phyloP scores from a whole-genome alignment of 2,329 filamentous ascomycete genomes.

The Trichophyton simii region DNA sequence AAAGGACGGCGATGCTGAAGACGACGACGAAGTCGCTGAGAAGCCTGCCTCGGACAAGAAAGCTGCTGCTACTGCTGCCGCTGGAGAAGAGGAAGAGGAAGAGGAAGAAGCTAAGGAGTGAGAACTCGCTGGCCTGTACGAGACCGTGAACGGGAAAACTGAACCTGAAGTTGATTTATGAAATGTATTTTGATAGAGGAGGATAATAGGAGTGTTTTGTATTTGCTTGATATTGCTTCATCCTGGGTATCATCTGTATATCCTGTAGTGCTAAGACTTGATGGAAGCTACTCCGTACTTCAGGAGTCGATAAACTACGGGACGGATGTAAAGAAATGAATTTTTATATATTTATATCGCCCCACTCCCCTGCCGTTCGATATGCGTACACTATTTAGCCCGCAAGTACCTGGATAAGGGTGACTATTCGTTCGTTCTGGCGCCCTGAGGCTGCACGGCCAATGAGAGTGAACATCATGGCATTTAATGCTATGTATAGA shows the following conservation, averaged over 20 bases:
- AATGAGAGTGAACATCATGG: not conserved
- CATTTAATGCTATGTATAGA: no score
- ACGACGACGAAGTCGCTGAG: conserved; percentile 18
- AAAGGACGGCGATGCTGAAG: conserved; percentile 16
- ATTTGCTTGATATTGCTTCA: no score
- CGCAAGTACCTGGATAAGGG: no score
- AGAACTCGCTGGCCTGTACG: not conserved
- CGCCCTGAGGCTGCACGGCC: not conserved
- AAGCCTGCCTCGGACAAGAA: conserved; percentile 1
- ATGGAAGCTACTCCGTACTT: no score
- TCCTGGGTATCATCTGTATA: no score
- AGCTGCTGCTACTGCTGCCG: not conserved
- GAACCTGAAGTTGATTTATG: not conserved
- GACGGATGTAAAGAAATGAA: not conserved
- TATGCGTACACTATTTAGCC: not conserved
- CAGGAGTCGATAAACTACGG: not conserved
- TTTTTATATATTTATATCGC: not conserved
- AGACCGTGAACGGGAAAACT: not conserved
- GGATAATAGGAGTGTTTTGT: not conserved
- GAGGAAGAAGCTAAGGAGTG: not conserved
- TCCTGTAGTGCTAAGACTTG: no score
- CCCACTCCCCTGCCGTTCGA: not conserved
- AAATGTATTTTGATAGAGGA: not conserved
- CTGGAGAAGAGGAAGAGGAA: not conserved
- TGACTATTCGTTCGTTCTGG: no score